phyloP scores from a whole-genome alignment of 1,284 basidiomycete genomes.

The Tilletia setariae region DNA sequence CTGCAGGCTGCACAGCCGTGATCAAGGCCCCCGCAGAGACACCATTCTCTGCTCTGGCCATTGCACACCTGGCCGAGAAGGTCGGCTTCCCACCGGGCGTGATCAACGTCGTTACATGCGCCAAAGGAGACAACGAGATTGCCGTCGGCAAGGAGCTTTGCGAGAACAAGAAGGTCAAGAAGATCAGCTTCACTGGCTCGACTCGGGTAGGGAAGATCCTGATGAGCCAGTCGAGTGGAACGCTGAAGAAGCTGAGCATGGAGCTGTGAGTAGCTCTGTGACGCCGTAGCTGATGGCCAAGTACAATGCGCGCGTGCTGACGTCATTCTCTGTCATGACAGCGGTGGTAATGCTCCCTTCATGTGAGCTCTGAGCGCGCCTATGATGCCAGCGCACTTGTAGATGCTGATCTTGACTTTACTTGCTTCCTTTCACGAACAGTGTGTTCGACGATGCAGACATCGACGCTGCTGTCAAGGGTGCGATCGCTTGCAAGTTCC shows the following conservation, averaged over 20 bases:
- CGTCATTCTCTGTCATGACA: not conserved
- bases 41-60: slow-evolving; percentile 85
- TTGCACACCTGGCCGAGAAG: slow-evolving; percentile 75
- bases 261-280: slow-evolving; percentile 31
- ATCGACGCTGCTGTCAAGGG: slow-evolving; percentile 87
- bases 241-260: slow-evolving; percentile 76
- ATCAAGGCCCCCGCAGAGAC: slow-evolving; percentile 95
- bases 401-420: not conserved
- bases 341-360: slow-evolving; percentile 80
- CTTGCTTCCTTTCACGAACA: not conserved
- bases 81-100: slow-evolving; percentile 93
- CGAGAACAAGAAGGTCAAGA: slow-evolving; percentile 66
- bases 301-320: not conserved
- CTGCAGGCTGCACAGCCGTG: slow-evolving; percentile 91
- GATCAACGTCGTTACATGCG: slow-evolving; percentile 86
- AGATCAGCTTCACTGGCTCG: slow-evolving; percentile 89
- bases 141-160: slow-evolving; percentile 71
- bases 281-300: not conserved
- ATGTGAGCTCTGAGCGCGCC: slow-evolving; percentile 57
- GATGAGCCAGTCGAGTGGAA: slow-evolving; percentile 75
- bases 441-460: slow-evolving; percentile 91
- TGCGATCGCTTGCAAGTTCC: slow-evolving; percentile 85
- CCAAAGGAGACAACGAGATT: slow-evolving; percentile 66
- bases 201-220: slow-evolving; percentile 87
- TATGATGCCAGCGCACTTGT: not conserved